Percentiles rank a stretch among this genome's conserved stretches.
Conservation (phyloP, 495 filamentous ascomycete species). For the Tuber microsphaerosporum region DNA sequence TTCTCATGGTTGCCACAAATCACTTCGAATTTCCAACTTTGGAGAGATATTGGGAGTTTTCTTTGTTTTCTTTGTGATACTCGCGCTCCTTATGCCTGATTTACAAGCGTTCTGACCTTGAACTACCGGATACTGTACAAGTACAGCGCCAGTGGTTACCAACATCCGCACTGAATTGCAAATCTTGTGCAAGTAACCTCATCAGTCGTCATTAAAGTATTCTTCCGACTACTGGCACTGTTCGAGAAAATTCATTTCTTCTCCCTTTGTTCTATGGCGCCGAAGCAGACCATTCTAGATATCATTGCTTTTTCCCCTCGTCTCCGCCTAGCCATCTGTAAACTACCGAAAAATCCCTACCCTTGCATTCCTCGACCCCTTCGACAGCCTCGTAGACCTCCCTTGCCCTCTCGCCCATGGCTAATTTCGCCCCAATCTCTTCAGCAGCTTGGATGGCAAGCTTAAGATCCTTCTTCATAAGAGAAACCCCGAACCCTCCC, state of each 20-base stretch:
- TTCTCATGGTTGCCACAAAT: no score
- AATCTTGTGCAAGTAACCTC: background rate
- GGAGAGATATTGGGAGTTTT: no score
- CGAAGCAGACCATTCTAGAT: background rate
- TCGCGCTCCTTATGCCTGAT: no score
- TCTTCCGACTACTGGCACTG: background rate
- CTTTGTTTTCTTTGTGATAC: no score
- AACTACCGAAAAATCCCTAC: slow-evolving; percentile 78
- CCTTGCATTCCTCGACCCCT: slow-evolving; percentile 53
- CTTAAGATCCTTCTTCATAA: slow-evolving; percentile 79
- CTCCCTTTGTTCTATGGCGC: background rate
- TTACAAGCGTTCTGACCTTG: no score
- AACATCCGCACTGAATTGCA: background rate
- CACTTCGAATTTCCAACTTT: no score
- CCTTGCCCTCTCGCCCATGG: slow-evolving; percentile 56
- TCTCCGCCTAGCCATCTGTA: slow-evolving; percentile 58
- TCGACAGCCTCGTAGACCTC: slow-evolving; percentile 61
- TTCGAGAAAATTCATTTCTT: background rate
- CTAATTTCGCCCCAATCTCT: slow-evolving; percentile 59
- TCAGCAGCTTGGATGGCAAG: slow-evolving; percentile 67
- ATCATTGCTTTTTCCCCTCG: background rate
- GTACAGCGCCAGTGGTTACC: no score
- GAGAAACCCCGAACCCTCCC: slow-evolving; percentile 71
- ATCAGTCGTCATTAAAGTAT: background rate
- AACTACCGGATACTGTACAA: no score